Evolutionary conservation across 192 early-diverging fungal species (phyloP).

Genomic region (Oehlia diaphana): DNA sequence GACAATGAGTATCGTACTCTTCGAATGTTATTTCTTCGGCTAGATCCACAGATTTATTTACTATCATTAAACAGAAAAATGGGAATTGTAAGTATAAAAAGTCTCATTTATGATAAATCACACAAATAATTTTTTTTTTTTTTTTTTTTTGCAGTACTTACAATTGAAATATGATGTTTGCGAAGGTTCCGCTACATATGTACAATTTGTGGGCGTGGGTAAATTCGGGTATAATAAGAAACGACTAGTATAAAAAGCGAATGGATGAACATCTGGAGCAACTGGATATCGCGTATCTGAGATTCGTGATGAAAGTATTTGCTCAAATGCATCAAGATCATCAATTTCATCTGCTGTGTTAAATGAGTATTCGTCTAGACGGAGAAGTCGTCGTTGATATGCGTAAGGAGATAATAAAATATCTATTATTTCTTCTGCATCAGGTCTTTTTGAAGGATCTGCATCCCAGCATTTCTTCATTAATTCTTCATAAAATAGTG

Average conservation of each 20-base stretch:
- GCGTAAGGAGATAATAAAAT: constrained; percentile 32
- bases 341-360: constrained; percentile 8
- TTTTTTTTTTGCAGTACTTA: neutral
- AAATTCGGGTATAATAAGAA: constrained; percentile 26
- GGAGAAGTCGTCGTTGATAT: constrained; percentile 11
- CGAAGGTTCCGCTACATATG: neutral
- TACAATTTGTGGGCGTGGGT: constrained; percentile 6
- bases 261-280: constrained; percentile 16
- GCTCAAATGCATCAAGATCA: constrained; percentile 13
- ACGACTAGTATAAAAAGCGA: constrained; percentile 23
- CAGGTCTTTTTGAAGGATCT: constrained; percentile 35
- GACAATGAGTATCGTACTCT: constrained; percentile 21
- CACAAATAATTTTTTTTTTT: too few relatives aligned
- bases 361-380: neutral
- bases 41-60: neutral
- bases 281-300: neutral
- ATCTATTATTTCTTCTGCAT: constrained; percentile 42
- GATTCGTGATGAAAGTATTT: neutral
- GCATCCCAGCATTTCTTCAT: constrained; percentile 42
- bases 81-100: too few relatives aligned
- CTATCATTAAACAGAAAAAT: neutral
- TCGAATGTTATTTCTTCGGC: constrained; percentile 8
- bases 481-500: constrained; percentile 39
- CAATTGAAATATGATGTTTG: neutral
- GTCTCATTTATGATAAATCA: too few relatives aligned